phyloP scores from a whole-genome alignment of 78 protist species.

The Speleostelium caveatum region DNA sequence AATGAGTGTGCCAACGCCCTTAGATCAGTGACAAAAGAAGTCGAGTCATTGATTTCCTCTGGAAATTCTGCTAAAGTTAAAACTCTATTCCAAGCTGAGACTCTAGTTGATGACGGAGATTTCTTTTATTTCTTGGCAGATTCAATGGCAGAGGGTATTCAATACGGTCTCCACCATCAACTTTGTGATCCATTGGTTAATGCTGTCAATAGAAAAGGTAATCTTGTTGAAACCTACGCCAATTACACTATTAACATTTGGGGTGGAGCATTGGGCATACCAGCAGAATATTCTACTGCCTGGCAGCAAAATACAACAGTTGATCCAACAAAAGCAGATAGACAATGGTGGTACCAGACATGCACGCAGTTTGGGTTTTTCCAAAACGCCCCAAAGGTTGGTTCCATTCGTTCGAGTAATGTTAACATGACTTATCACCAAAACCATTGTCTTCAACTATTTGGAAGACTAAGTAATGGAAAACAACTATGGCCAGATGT shows the following conservation, averaged over 20 bases:
- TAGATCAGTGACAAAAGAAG: slow-evolving; percentile 4
- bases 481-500: slow-evolving; percentile 34
- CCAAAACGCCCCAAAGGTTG: slow-evolving; percentile 54
- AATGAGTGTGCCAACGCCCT: slow-evolving; percentile 50
- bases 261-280: slow-evolving; percentile 28
- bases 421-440: slow-evolving; percentile 62
- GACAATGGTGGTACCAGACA: slow-evolving; percentile 68
- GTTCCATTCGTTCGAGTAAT: slow-evolving; percentile 22
- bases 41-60: not conserved
- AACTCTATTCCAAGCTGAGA: slow-evolving; percentile 37
- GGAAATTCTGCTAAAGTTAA: slow-evolving; percentile 4
- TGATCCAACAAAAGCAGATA: slow-evolving; percentile 59
- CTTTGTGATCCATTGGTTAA: slow-evolving; percentile 46
- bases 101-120: slow-evolving; percentile 48
- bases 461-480: slow-evolving; percentile 12
- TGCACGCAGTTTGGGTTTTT: slow-evolving; percentile 47
- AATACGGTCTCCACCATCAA: slow-evolving; percentile 55
- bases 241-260: slow-evolving; percentile 60
- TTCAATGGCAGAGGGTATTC: slow-evolving; percentile 27
- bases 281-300: slow-evolving; percentile 52
- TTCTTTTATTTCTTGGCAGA: slow-evolving; percentile 58
- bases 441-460: slow-evolving; percentile 51
- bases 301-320: slow-evolving; percentile 64
- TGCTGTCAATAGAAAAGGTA: slow-evolving; percentile 5
- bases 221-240: slow-evolving; percentile 20